Base-by-base conservation (phyloP, 2,329 filamentous ascomycete genomes). In the Colletotrichum sp. region DNA sequence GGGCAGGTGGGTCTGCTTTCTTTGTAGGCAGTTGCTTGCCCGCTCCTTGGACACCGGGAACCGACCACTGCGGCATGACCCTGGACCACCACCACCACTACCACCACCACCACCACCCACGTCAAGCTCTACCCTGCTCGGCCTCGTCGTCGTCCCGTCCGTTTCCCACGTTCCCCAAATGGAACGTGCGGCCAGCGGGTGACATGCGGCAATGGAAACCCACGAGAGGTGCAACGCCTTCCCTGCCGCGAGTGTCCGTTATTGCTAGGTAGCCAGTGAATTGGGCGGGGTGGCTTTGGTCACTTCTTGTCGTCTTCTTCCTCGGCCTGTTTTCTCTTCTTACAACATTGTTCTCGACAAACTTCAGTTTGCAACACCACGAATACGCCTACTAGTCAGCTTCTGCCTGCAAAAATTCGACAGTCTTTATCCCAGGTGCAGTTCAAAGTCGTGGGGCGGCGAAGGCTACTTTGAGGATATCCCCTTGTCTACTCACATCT, bases 121-220 rank as follows among this genome's bases (percentile, higher is more conserved):
- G 62, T 71, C 63, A 67, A 73, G 69, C 62, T 43, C 58, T 73
- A 63, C 55, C 69, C 63, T 71, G 66, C 32, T 43, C 73, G 28
- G 28, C 38, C 43, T 75, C 32, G 24, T 71, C 21, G 32, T 63
- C 32, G 55, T 58, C 66, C 63, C 56, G 73, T 62, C 56, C 56
- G 62, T 72, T 43, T 75, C 52, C 55, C 73, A 71, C 58, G 62
- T 63, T 67, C 16, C 61, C 72, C 55, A 58, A 74, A 71, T 21
- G 30, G 62, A 56, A 74, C 38, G 38, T 72, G 68, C 43, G 69
- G 63, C 38, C 56, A 67, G 34, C 32, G 36, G 62, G 69, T 61
- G 73, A 69, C 62, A 73, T 73, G 63, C 56, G 73, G 63, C 62
- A 68, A 73, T 68, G 63, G 21, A 43, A 73, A 72, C 56, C 58